Evolutionary conservation across 768 basidiomycete species (phyloP).

Genomic region (Pisolithus tinctorius): DNA sequence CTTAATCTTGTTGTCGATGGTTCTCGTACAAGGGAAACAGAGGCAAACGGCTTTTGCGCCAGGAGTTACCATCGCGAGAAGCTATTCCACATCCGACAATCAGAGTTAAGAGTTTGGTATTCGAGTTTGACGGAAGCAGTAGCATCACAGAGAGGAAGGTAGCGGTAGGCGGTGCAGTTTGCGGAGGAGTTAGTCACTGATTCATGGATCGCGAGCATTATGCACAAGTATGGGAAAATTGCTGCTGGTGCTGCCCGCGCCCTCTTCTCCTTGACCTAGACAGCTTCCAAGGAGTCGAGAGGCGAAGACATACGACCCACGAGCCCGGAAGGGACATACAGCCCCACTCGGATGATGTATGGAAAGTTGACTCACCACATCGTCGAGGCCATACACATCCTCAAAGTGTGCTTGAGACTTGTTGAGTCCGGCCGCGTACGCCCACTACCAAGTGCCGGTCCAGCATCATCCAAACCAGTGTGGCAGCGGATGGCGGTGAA

Average conservation of each 20-base stretch:
- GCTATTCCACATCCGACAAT: conserved; percentile 29
- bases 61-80: conserved; percentile 60
- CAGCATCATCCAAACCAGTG: background rate
- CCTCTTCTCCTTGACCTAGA: too few species aligned
- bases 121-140: background rate
- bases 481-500: background rate
- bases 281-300: too few species aligned
- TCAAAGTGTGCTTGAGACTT: conserved; percentile 45
- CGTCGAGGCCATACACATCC: conserved; percentile 71
- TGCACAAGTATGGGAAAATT: background rate
- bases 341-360: background rate
- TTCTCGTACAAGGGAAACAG: conserved; percentile 68
- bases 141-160: background rate
- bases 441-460: conserved; percentile 42
- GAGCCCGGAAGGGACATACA: background rate
- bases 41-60: conserved; percentile 82
- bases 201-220: background rate
- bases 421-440: conserved; percentile 58
- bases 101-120: background rate
- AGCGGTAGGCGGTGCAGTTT: background rate
- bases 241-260: too few species aligned
- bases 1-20: conserved; percentile 41
- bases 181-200: background rate
- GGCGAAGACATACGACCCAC: background rate
- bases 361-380: conserved; percentile 38